Evolutionary conservation across 345 rosid species (phyloP).

Genomic region (Heritiera littoralis): DNA sequence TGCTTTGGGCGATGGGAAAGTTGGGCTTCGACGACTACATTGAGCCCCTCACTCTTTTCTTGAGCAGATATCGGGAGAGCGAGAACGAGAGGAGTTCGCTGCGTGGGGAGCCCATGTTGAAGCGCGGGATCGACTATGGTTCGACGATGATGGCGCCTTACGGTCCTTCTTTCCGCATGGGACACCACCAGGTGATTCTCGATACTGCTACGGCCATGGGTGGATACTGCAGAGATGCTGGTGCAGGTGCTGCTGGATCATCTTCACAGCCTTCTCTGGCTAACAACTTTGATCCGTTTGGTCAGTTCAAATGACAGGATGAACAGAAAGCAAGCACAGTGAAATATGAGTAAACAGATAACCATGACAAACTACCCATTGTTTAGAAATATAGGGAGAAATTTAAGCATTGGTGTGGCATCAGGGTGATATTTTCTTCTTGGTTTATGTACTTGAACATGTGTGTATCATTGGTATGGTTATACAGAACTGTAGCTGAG

Average conservation of each 20-base stretch:
- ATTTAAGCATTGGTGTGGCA: neutral
- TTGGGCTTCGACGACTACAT: slow-evolving; percentile 64
- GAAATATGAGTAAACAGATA: neutral
- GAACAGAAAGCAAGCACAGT: neutral
- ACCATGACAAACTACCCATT: neutral
- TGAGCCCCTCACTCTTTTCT: slow-evolving; percentile 44
- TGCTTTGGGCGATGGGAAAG: slow-evolving; percentile 67
- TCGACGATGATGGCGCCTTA: slow-evolving; percentile 8
- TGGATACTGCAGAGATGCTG: neutral
- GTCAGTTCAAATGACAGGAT: slow-evolving; percentile 22
- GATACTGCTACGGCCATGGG: slow-evolving; percentile 15
- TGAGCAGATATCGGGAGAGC: slow-evolving; percentile 49
- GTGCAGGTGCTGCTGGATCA: neutral
- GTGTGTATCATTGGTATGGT: too few species aligned
- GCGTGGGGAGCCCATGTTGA: slow-evolving; percentile 16
- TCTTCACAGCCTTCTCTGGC: slow-evolving; percentile 8
- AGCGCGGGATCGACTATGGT: slow-evolving; percentile 19
- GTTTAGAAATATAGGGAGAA: neutral
- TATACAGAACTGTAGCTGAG: too few species aligned
- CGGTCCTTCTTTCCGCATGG: slow-evolving; percentile 15
- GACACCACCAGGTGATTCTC: slow-evolving; percentile 11
- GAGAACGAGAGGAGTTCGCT: slow-evolving; percentile 39
- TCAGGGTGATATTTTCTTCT: too few species aligned
- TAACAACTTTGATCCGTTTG: slow-evolving; percentile 23
- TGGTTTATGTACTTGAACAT: too few species aligned